A percentile compares a stretch with the other conserved stretches of the same genome.
Conservation (phyloP, 331 rosid species). For the Quercus lobata region DNA sequence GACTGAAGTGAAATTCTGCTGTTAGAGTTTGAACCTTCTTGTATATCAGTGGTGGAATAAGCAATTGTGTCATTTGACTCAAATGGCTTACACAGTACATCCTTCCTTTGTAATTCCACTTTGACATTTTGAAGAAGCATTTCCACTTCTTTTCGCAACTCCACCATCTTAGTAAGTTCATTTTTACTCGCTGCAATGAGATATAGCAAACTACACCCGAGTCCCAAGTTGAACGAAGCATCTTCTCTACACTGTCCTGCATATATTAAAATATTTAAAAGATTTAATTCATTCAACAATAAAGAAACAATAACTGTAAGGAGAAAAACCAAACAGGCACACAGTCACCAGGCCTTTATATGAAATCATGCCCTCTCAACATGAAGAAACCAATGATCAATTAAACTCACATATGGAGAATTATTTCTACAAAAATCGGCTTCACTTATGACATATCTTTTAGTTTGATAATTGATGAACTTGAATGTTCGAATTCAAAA, state of each 20-base stretch:
- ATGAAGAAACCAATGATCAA: neutral
- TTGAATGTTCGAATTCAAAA: neutral
- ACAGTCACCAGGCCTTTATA: neutral
- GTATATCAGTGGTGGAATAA: constrained; percentile 42
- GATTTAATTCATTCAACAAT: neutral
- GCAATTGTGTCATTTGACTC: constrained; percentile 36
- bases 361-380: neutral
- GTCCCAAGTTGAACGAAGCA: constrained; percentile 72
- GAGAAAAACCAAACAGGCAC: neutral
- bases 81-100: constrained; percentile 17
- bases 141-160: constrained; percentile 74
- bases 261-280: neutral
- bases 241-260: constrained; percentile 47
- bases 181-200: constrained; percentile 60
- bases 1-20: constrained; percentile 42
- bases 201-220: constrained; percentile 70
- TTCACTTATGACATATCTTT: neutral
- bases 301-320: neutral
- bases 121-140: constrained; percentile 53
- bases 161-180: constrained; percentile 67
- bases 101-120: constrained; percentile 44
- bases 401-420: neutral
- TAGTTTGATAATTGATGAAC: neutral
- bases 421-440: neutral
- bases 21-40: constrained; percentile 39